phyloP scores from a whole-genome alignment of 306 rosid genomes.

The Aeschynomene evenia region DNA sequence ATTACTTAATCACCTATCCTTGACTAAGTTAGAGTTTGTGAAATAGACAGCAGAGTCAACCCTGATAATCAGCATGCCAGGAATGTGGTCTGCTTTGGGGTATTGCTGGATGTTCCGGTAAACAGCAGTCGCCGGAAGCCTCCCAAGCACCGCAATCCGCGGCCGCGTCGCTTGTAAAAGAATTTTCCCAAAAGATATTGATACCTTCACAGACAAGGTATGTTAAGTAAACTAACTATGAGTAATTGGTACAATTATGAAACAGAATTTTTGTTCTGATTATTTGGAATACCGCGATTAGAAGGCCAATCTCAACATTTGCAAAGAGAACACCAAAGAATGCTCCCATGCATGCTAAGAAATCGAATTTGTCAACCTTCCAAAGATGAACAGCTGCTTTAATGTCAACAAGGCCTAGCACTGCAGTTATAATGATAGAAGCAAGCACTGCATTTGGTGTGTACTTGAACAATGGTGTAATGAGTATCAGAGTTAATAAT shows the following conservation, averaged over 20 bases:
- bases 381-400: slow-evolving; percentile 56
- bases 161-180: slow-evolving; percentile 86
- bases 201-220: slow-evolving; percentile 42
- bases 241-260: too few relatives aligned
- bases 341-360: slow-evolving; percentile 87
- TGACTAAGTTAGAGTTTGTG: slow-evolving; percentile 77
- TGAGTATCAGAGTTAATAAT: slow-evolving; percentile 50
- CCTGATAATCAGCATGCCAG: slow-evolving; percentile 63
- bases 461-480: slow-evolving; percentile 81
- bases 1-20: slow-evolving; percentile 95
- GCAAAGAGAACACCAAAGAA: slow-evolving; percentile 80
- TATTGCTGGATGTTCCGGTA: slow-evolving; percentile 74
- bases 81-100: slow-evolving; percentile 54
- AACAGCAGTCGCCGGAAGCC: slow-evolving; percentile 52
- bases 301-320: slow-evolving; percentile 77
- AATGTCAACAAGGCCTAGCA: slow-evolving; percentile 48
- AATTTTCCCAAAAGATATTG: slow-evolving; percentile 69
- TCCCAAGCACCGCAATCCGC: slow-evolving; percentile 70
- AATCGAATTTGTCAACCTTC: slow-evolving; percentile 85
- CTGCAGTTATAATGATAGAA: slow-evolving; percentile 72
- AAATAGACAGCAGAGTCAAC: slow-evolving; percentile 91
- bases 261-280: background rate
- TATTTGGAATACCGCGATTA: slow-evolving; percentile 55
- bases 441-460: slow-evolving; percentile 89
- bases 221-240: background rate